These are phyloP conservation scores for Debaryomyces maramus DNA, from an alignment of 805 yeast genomes.

Conservation along the genomic window DNA sequence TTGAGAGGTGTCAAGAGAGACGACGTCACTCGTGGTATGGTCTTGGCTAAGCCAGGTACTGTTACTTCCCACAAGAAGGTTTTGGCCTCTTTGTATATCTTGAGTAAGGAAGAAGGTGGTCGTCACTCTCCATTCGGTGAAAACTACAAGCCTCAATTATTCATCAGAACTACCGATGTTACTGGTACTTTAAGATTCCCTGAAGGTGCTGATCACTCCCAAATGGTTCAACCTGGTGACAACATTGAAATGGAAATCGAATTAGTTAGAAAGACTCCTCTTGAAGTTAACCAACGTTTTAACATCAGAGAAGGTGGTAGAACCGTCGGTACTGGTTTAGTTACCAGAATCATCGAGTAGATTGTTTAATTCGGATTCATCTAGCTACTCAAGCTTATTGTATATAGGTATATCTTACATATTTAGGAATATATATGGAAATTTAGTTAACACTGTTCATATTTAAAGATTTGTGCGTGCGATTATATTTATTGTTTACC, in stretches of 20 bases:
- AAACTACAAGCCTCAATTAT: conserved; percentile 97
- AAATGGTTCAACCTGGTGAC: conserved; percentile 97
- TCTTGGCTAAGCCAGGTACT: conserved; percentile 87
- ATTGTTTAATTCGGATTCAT: conserved; percentile 2
- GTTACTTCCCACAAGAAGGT: conserved; percentile 91
- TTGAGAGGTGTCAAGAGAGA: conserved; percentile 99
- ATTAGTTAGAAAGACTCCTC: conserved; percentile 85
- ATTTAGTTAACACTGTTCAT: background rate
- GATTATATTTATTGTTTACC: background rate
- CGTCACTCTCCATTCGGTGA: conserved; percentile 97
- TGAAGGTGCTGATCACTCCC: conserved; percentile 74
- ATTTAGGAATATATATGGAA: background rate
- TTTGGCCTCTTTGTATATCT: conserved; percentile 88
- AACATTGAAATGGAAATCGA: conserved; percentile 94
- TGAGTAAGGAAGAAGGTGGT: conserved; percentile 98
- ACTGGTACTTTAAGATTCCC: conserved; percentile 91
- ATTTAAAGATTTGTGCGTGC: background rate
- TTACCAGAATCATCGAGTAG: conserved; percentile 84
- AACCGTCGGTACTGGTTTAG: conserved; percentile 98
- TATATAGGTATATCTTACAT: conserved; percentile 7
- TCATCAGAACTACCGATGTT: conserved; percentile 94
- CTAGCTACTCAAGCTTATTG: conserved; percentile 4
- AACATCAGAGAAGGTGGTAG: conserved; percentile 99
- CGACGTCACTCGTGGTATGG: conserved; percentile 96
- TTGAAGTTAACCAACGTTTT: conserved; percentile 97